Base-by-base conservation (phyloP, 805 yeast genomes). In the Myxozyma nipponensis region DNA sequence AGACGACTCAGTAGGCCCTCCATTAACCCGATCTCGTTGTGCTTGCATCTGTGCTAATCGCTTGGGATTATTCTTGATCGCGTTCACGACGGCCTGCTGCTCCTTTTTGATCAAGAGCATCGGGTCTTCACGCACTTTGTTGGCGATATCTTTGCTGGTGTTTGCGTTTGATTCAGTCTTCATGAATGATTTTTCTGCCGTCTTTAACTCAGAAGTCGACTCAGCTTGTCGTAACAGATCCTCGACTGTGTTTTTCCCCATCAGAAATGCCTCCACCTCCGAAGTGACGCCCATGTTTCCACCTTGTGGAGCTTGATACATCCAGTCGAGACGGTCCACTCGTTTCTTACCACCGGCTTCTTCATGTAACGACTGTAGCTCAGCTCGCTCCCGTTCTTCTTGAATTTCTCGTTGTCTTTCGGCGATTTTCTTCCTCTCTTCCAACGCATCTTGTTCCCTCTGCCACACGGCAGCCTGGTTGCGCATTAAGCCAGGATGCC, bases 401-500 rank as follows among this genome's bases (percentile, higher is more conserved):
- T 72, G 73, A 26, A 84, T 72, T 65, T 87, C 95, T 46, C 74
- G 72, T 54, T 80, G 79, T 26, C 84, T 69, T 60, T 82, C 82
- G 52, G 79, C 75, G 30, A 83, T 79, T 62, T 77, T 77, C 58
- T 77, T 77, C 42, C 82, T 77, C 61, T 86, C 95, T n/a, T 77
- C 77, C 4, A 87, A 69, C 6, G 84, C 81, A 37, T 83, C 83
- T 63, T 86, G 89, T 63, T 93, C 97, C 47, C 73, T 75, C 57
- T 81, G 75, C 91, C 95, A 84, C 32, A 91, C 90, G 62, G 83
- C 85, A 58, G 82, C 83, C 68, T 83, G 88, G 72, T 91, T 91
- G 65, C 84, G 86, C 64, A 86, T 72, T 44, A 87, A 73, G 42
- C 84, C 90, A 2, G 98, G 97, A 67, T 91, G 88, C 98, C 98